Percentiles rank a stretch among this genome's conserved stretches.
phyloP scores from a whole-genome alignment of 2,329 filamentous ascomycete genomes.

The Botrytis cinerea region DNA sequence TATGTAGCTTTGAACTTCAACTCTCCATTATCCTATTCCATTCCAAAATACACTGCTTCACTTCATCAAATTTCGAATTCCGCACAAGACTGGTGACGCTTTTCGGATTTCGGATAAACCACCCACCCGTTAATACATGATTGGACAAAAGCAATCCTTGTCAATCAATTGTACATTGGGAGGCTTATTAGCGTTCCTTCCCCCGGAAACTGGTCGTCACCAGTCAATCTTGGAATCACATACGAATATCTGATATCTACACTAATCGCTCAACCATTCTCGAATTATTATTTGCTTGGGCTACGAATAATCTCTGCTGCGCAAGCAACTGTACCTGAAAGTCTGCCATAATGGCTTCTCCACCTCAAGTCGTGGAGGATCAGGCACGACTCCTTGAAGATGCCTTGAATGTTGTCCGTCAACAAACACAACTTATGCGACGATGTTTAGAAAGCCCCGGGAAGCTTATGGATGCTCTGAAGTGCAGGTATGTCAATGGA shows the following conservation, averaged over 20 bases:
- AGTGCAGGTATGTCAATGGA: constrained; percentile 80
- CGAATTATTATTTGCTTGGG: constrained; percentile 27
- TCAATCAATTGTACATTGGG: constrained; percentile 11
- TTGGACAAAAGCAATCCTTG: not conserved
- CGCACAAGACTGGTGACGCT: not conserved
- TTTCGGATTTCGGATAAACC: constrained; percentile 11
- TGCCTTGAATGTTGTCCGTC: constrained; percentile 92
- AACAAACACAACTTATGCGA: constrained; percentile 96
- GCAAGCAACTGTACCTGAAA: constrained; percentile 30
- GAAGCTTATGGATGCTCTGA: constrained; percentile 99
- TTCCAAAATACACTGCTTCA: not conserved
- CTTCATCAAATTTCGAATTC: not conserved
- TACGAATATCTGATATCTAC: constrained; percentile 14
- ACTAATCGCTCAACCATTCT: not conserved
- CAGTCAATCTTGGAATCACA: constrained; percentile 7
- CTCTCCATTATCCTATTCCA: not conserved
- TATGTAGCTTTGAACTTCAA: not conserved
- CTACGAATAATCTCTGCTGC: constrained; percentile 33
- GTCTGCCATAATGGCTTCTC: constrained; percentile 49
- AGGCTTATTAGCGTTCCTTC: constrained; percentile 25
- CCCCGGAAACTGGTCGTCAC: constrained; percentile 20
- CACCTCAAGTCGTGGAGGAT: constrained; percentile 67
- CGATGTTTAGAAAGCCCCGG: constrained; percentile 95
- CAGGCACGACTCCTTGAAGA: constrained; percentile 94
- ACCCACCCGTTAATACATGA: not conserved